Base-by-base conservation (phyloP, 805 yeast genomes). In the Candida awuae region DNA sequence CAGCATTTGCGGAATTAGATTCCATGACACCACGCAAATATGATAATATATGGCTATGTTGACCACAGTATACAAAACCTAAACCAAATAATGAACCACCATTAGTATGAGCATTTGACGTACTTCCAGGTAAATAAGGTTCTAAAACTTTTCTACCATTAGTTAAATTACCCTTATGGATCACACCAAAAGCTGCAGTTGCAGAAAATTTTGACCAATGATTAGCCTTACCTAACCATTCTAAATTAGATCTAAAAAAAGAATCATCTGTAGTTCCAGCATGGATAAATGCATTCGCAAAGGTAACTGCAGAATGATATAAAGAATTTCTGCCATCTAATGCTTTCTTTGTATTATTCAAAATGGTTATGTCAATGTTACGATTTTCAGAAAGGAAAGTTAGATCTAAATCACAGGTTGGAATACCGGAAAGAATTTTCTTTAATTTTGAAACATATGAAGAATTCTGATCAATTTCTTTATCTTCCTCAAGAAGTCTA, bases 191-290 rank as follows among this genome's bases (percentile, higher is more conserved):
- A 12, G 97, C 97, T 8, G 97, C 97, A 12, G 97, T 90, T 2
- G 97, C 97, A 0, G 95, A 79, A 60, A 92, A 92, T 58, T 90
- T 92, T 6, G 97, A 87, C 98, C 98, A 92, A 62, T 90, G 87
- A 34, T 90, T 80, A n/a, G 98, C 97, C 63, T 87, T 85, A 32
- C 94, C 94, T 49, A 92, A 70, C 97, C 97, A 92, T 53, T 90
- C 96, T 54, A 87, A 68, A 56, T 92, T 92, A 32, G 81, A 74
- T 58, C 95, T 74, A 63, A 90, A 83, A 55, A 92, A 92, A 0
- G 87, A 77, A 59, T 92, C 97, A 54, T 84, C 94, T 8, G 97
- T 85, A 12, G 98, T 92, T 42, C 97, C 98, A 28, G 92, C 84
- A 60, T 88, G 95, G 75, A 90, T 73, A 56, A 87, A 86, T 0